phyloP scores from a whole-genome alignment of 805 yeast genomes.

The Yamadazyma takamatsuzukensis region DNA sequence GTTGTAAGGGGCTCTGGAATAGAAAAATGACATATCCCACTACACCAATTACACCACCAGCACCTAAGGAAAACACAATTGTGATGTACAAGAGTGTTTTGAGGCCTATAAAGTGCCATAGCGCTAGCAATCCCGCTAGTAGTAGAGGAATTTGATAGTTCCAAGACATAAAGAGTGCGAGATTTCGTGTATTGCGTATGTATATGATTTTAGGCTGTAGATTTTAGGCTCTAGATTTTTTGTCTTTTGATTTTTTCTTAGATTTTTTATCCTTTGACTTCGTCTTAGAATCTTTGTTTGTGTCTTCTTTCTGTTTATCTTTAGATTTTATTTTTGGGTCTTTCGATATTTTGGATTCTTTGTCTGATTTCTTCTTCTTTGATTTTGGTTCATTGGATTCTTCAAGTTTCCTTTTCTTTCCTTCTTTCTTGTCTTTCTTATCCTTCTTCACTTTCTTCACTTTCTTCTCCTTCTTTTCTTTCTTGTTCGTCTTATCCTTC shows the following conservation, averaged over 20 bases:
- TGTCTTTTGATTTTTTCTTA: neutral
- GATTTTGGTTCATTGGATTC: conserved; percentile 12
- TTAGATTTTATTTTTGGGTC: conserved; percentile 12
- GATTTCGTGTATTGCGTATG: no score
- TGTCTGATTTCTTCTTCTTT: conserved; percentile 17
- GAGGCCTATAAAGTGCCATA: neutral
- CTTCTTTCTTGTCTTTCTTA: conserved; percentile 18
- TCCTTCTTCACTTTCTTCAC: conserved; percentile 20
- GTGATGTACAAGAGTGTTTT: conserved; percentile 1
- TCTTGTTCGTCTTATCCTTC: conserved; percentile 19
- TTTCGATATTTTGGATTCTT: conserved; percentile 16
- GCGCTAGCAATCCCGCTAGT: no score
- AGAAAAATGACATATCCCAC: conserved; percentile 5
- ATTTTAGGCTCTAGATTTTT: no score
- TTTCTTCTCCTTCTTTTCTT: conserved; percentile 17
- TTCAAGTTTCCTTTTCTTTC: conserved; percentile 12
- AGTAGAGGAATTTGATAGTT: no score
- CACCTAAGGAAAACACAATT: conserved; percentile 2
- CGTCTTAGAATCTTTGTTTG: conserved; percentile 7
- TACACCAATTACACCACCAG: neutral
- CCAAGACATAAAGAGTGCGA: no score
- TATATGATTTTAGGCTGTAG: no score
- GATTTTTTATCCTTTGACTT: conserved; percentile 6
- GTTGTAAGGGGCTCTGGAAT: conserved; percentile 1
- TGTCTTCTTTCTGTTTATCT: conserved; percentile 12